phyloP scores from a whole-genome alignment of 1,139 yeast species.

The Lodderomyces elongisporus region DNA sequence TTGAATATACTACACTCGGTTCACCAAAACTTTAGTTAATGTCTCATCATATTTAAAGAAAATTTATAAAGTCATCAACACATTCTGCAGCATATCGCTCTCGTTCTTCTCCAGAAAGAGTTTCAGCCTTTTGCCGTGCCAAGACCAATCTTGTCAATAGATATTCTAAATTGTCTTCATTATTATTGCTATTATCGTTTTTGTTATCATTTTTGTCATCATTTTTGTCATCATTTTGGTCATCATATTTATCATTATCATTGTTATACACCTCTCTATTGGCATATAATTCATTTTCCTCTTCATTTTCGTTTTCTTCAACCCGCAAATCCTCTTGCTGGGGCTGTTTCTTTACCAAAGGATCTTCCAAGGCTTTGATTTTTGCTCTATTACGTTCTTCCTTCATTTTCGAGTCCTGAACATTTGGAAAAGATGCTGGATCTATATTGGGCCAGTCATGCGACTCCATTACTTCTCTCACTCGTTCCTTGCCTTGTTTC shows the following conservation, averaged over 20 bases:
- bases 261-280: not conserved
- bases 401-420: conserved; percentile 14
- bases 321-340: conserved; percentile 2
- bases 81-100: conserved; percentile 28
- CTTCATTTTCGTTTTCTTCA: conserved; percentile 1
- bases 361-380: conserved; percentile 24
- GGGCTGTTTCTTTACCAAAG: conserved; percentile 28
- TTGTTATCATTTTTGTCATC: not conserved
- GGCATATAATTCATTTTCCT: not conserved
- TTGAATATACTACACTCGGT: conserved; percentile 23
- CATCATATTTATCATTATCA: conserved; percentile 1
- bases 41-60: conserved; percentile 17
- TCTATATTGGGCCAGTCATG: conserved; percentile 36
- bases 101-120: conserved; percentile 24
- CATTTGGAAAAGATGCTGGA: conserved; percentile 5
- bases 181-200: not conserved
- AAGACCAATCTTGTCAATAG: conserved; percentile 12
- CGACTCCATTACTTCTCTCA: conserved; percentile 33
- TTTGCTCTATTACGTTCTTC: conserved; percentile 19
- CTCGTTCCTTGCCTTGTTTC: conserved; percentile 25
- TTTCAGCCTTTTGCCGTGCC: no score
- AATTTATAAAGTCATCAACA: conserved; percentile 36
- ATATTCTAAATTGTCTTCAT: not conserved
- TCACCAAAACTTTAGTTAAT: conserved; percentile 13
- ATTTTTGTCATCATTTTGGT: not conserved